phyloP scores from a whole-genome alignment of 352 stramenopile genomes.

The Pelagophyceae sp. region DNA sequence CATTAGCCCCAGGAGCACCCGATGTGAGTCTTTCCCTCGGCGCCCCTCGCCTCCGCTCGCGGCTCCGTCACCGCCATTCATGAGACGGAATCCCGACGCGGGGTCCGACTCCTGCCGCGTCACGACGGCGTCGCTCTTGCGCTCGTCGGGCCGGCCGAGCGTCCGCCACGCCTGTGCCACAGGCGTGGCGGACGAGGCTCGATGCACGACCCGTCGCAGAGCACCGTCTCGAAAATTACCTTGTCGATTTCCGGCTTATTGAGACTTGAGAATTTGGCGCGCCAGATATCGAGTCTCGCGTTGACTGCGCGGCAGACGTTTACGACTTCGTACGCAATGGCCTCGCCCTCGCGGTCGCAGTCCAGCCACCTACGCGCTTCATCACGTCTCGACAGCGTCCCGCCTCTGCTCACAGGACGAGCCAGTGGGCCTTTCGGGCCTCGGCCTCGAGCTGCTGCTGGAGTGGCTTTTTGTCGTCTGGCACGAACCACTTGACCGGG shows the following conservation, averaged over 20 bases:
- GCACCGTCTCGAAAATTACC: no score
- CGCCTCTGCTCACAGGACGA: conserved; percentile 55
- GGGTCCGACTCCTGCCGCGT: no score
- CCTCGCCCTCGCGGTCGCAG: conserved; percentile 99
- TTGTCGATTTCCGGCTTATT: conserved; percentile 78
- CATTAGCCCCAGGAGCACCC: no score
- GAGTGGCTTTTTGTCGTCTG: conserved; percentile 73
- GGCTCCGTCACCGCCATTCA: no score
- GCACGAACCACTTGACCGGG: conserved; percentile 69
- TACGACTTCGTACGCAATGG: conserved; percentile 90
- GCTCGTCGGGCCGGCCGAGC: conserved; percentile 45
- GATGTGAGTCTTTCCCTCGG: no score
- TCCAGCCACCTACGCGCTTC: conserved; percentile 92
- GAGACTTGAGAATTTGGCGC: conserved; percentile 81
- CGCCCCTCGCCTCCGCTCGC: no score
- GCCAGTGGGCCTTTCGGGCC: conserved; percentile 59
- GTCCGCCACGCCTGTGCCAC: no score
- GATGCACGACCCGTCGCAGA: no score
- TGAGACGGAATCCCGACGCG: no score
- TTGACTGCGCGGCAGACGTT: conserved; percentile 67
- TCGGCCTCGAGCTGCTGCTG: conserved; percentile 68
- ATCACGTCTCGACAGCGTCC: background rate
- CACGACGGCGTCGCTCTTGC: conserved; percentile 61
- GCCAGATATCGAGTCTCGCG: conserved; percentile 57
- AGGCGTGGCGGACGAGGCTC: no score